Evolutionary conservation across 2,329 filamentous ascomycete species (phyloP).

Genomic region (Calonectria fujianensis): DNA sequence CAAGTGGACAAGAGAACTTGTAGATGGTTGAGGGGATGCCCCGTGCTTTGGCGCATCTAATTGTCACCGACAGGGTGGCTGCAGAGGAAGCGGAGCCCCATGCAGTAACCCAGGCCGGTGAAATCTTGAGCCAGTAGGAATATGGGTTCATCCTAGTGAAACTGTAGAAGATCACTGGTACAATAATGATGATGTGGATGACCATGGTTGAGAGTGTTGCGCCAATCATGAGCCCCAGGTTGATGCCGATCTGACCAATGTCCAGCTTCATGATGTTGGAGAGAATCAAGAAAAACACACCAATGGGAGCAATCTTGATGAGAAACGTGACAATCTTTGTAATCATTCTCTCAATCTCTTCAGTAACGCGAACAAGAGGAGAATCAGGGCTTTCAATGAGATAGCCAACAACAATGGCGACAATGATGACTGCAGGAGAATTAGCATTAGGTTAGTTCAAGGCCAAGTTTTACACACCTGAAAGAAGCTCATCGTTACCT

Average conservation of each 20-base stretch:
- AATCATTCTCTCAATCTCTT: constrained; percentile 69
- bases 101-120: constrained; percentile 72
- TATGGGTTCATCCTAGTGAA: constrained; percentile 69
- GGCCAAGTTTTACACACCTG: constrained; percentile 38
- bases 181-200: constrained; percentile 67
- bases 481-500: constrained; percentile 67
- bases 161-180: constrained; percentile 65
- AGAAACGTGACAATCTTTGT: constrained; percentile 67
- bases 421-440: constrained; percentile 62
- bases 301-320: constrained; percentile 69
- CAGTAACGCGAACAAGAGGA: constrained; percentile 64
- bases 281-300: constrained; percentile 73
- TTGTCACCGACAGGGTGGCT: constrained; percentile 70
- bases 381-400: constrained; percentile 62
- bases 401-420: constrained; percentile 67
- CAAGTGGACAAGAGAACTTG: constrained; percentile 69
- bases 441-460: background rate
- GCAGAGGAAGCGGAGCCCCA: constrained; percentile 73
- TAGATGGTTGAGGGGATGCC: constrained; percentile 65
- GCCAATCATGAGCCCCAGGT: constrained; percentile 70
- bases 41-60: constrained; percentile 62
- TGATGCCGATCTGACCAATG: constrained; percentile 67
- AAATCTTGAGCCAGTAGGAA: constrained; percentile 67
- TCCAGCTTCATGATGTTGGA: constrained; percentile 70
- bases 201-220: constrained; percentile 67